These are phyloP conservation scores for Penicillium tannophilum DNA, from an alignment of 495 filamentous ascomycete species.

Conservation along the genomic window DNA sequence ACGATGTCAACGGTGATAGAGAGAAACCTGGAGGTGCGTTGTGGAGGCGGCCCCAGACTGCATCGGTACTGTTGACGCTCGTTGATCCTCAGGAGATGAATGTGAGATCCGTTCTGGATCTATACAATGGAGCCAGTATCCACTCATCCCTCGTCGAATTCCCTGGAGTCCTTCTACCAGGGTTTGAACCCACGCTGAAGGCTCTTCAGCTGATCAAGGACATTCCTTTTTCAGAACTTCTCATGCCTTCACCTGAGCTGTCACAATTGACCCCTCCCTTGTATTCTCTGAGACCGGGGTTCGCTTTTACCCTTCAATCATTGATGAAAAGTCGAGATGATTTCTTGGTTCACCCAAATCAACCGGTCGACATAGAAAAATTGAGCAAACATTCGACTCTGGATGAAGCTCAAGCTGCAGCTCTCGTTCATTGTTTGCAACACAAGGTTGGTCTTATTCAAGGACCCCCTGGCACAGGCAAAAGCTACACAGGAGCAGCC, in stretches of 20 bases:
- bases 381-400: not conserved
- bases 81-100: not conserved
- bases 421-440: constrained; percentile 11
- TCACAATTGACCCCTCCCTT: not conserved
- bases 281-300: not conserved
- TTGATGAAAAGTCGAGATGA: not conserved
- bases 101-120: not conserved
- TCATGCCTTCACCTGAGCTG: not conserved
- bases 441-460: constrained; percentile 61
- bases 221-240: not conserved
- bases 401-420: not conserved
- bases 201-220: not conserved
- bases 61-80: not conserved
- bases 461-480: constrained; percentile 83
- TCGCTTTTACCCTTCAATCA: not conserved
- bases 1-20: not conserved
- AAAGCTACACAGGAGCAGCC: constrained; percentile 63
- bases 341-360: not conserved
- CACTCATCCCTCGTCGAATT: not conserved
- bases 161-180: not conserved
- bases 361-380: not conserved
- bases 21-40: not conserved
- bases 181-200: not conserved
- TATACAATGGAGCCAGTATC: not conserved
- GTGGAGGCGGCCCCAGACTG: not conserved